Conservation (phyloP, 148 eudicot species). For the Chenopodium quinoa region DNA sequence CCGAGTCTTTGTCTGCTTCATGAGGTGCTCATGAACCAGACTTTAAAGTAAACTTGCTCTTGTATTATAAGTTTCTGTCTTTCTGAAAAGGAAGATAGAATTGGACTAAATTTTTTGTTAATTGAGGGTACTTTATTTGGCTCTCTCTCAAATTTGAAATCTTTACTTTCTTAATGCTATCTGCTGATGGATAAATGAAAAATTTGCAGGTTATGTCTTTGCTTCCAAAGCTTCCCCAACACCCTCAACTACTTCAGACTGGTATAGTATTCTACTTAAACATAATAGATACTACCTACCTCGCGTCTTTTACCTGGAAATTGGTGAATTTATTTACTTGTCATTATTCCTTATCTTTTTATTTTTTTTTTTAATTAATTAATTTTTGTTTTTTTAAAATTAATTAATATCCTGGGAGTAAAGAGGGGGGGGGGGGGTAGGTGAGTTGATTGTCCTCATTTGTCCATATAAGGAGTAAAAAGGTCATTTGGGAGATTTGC, state of each 20-base stretch:
- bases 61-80: neutral
- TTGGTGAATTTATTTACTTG: neutral
- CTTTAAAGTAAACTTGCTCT: neutral
- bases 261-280: slow-evolving; percentile 38
- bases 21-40: neutral
- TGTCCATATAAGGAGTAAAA: neutral
- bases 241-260: slow-evolving; percentile 86
- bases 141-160: neutral
- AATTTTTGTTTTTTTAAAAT: no score
- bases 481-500: neutral
- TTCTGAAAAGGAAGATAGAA: neutral
- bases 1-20: neutral
- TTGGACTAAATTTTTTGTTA: neutral
- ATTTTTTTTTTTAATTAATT: no score
- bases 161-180: neutral
- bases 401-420: neutral
- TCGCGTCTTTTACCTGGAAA: neutral
- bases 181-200: slow-evolving; percentile 12
- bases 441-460: neutral
- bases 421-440: neutral
- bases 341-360: neutral
- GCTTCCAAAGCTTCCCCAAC: slow-evolving; percentile 89
- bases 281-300: neutral
- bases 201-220: slow-evolving; percentile 69
- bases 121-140: neutral